A percentile compares a stretch with the other conserved stretches of the same genome.
phyloP scores from a whole-genome alignment of 2,329 filamentous ascomycete species.

The Colletotrichum scovillei region DNA sequence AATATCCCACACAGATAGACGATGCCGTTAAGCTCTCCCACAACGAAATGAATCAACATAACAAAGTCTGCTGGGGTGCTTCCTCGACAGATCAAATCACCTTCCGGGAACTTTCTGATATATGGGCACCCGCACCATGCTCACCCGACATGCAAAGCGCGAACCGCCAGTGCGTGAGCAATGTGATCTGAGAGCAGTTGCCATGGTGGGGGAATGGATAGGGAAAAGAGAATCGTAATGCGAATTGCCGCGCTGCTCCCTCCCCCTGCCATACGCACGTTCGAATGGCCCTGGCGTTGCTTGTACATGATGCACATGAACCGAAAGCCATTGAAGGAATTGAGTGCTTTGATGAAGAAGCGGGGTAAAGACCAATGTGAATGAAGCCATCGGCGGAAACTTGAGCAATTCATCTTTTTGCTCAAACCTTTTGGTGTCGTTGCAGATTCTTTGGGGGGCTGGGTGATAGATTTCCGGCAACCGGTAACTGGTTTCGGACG shows the following conservation, averaged over 20 bases:
- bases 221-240: neutral
- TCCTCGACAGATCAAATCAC: neutral
- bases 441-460: neutral
- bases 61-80: neutral
- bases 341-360: neutral
- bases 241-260: neutral
- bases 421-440: neutral
- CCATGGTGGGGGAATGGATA: neutral
- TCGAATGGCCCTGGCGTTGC: neutral
- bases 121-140: neutral
- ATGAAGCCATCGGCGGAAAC: neutral
- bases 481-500: neutral
- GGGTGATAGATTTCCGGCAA: neutral
- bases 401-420: neutral
- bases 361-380: neutral
- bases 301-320: neutral
- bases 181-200: constrained; percentile 3
- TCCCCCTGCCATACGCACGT: neutral
- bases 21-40: neutral
- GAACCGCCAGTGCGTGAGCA: neutral
- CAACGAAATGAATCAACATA: neutral
- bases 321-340: neutral
- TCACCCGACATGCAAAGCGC: constrained; percentile 2
- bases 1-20: neutral
- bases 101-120: constrained; percentile 6